phyloP scores from a whole-genome alignment of 2,329 filamentous ascomycete genomes.

The Ascochyta clinopodiicola region DNA sequence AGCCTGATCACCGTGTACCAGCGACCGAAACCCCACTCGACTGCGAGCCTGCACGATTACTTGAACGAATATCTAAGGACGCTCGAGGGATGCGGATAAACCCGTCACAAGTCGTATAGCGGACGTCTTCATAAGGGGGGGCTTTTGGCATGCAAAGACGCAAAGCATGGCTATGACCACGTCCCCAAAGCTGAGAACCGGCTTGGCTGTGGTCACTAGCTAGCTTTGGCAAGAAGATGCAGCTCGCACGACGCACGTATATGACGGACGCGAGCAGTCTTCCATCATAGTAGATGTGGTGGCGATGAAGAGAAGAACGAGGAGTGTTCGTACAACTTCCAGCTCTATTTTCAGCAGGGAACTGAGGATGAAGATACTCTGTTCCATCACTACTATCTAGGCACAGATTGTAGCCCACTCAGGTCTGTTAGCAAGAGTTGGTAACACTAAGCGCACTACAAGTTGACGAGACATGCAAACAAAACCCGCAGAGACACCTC shows the following conservation, averaged over 20 bases:
- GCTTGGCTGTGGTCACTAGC: background rate
- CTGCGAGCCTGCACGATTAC: background rate
- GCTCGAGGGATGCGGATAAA: background rate
- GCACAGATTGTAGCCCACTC: background rate
- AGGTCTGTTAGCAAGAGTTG: background rate
- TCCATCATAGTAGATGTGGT: background rate
- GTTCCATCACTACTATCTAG: background rate
- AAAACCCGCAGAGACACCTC: no score
- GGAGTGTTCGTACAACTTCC: background rate
- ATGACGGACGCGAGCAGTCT: background rate
- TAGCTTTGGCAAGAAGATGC: background rate
- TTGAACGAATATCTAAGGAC: background rate
- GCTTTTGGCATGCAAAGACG: background rate
- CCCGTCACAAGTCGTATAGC: background rate
- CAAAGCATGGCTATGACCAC: background rate
- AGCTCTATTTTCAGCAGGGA: background rate
- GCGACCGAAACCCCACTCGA: background rate
- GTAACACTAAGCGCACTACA: no score
- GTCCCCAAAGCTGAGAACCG: background rate
- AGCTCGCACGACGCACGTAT: background rate
- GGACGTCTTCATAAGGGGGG: background rate
- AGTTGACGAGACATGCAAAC: no score
- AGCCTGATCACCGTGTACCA: background rate
- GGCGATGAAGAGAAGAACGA: background rate
- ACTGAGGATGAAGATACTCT: background rate